Conservation (phyloP, 2,329 filamentous ascomycete species). For the Scytalidium lignicola region DNA sequence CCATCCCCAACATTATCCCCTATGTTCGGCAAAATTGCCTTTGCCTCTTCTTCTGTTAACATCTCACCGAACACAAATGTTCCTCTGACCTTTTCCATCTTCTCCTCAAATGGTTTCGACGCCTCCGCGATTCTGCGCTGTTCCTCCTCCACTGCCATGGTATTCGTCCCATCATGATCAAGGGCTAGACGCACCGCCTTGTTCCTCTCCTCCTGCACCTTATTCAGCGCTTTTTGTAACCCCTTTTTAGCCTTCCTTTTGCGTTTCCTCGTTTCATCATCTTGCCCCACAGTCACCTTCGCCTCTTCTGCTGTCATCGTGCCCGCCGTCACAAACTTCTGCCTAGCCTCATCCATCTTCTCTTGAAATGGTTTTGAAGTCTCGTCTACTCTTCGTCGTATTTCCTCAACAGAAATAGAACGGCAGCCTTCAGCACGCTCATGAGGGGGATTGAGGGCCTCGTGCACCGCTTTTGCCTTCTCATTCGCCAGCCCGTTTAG, state of each 20-base stretch:
- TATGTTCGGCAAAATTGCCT: slow-evolving; percentile 5
- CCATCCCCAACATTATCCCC: neutral
- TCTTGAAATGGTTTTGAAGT: slow-evolving; percentile 2
- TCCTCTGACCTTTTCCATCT: slow-evolving; percentile 1
- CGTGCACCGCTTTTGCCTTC: neutral
- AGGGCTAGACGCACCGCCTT: slow-evolving; percentile 2
- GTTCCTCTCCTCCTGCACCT: neutral
- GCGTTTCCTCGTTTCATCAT: neutral
- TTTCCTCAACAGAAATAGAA: neutral
- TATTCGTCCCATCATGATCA: neutral
- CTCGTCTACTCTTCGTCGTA: neutral
- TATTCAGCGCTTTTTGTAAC: slow-evolving; percentile 2
- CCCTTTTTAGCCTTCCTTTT: neutral
- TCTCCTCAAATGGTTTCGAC: slow-evolving; percentile 2
- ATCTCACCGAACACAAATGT: neutral
- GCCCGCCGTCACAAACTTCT: neutral
- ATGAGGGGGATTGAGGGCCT: slow-evolving; percentile 1
- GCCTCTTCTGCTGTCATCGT: slow-evolving; percentile 3
- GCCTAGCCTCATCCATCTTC: slow-evolving; percentile 4
- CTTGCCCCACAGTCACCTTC: slow-evolving; percentile 1
- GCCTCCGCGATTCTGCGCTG: neutral
- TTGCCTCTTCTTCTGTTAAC: slow-evolving; percentile 4
- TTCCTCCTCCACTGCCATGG: neutral
- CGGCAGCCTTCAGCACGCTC: neutral
- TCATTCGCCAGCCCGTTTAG: slow-evolving; percentile 2